Conservation (phyloP, 352 stramenopile genomes). For the Pythium aphanidermatum region DNA sequence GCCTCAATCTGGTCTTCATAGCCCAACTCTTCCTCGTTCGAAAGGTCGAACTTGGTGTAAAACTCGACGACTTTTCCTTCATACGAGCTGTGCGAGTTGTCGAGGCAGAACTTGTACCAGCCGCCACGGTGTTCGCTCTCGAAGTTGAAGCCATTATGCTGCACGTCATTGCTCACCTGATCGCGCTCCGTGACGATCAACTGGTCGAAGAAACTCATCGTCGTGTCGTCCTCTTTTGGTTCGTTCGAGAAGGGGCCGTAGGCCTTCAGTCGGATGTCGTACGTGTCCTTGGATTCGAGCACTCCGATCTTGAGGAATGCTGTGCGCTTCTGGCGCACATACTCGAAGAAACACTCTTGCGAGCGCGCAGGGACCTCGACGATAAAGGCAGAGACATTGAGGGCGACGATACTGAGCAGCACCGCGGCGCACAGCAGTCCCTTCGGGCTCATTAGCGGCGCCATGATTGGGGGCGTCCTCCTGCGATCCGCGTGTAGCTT, state of each 20-base stretch:
- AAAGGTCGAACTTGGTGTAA: conserved; percentile 76
- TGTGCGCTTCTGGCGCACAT: conserved; percentile 80
- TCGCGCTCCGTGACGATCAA: conserved; percentile 56
- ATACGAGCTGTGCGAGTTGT: conserved; percentile 67
- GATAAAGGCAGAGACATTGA: conserved; percentile 40
- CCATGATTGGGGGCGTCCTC: too few relatives aligned
- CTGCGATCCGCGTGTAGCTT: too few relatives aligned
- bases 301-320: conserved; percentile 80
- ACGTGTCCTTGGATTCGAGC: conserved; percentile 55
- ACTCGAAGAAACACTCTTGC: conserved; percentile 81
- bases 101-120: conserved; percentile 84
- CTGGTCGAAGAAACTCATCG: conserved; percentile 76
- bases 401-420: conserved; percentile 17
- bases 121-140: conserved; percentile 76
- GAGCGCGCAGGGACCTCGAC: conserved; percentile 39
- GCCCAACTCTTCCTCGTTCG: conserved; percentile 65
- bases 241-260: conserved; percentile 58
- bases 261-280: conserved; percentile 73
- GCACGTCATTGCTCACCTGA: conserved; percentile 65
- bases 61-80: conserved; percentile 69
- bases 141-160: conserved; percentile 86
- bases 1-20: conserved; percentile 70
- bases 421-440: conserved; percentile 12
- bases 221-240: conserved; percentile 35
- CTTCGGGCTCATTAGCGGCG: conserved; percentile 2